Evolutionary conservation across 176 grass and related monocot genomes (phyloP).

Genomic region (Musa troglodytarum): DNA sequence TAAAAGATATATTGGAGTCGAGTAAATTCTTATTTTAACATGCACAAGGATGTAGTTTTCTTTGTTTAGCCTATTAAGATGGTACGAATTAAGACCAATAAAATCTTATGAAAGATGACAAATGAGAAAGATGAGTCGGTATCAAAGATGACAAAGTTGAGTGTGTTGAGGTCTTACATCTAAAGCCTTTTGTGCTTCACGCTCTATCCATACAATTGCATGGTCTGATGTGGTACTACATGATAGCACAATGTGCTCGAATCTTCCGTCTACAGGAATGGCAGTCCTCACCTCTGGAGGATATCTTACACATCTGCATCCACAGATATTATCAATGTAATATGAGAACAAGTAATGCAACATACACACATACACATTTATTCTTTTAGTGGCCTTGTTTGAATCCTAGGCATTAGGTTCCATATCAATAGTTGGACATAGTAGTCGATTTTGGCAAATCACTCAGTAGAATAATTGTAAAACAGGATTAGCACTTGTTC

Average conservation of each 20-base stretch:
- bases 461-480: too few species aligned
- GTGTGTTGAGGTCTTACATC: constrained; percentile 30
- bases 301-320: constrained; percentile 73
- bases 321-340: background rate
- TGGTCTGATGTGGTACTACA: constrained; percentile 92
- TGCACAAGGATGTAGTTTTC: too few species aligned
- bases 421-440: too few species aligned
- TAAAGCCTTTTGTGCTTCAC: constrained; percentile 65
- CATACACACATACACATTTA: too few species aligned
- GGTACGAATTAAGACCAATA: too few species aligned
- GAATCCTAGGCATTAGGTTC: too few species aligned
- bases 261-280: constrained; percentile 88
- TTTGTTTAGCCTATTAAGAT: too few species aligned
- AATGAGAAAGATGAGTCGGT: background rate
- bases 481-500: too few species aligned
- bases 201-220: constrained; percentile 79
- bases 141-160: background rate
- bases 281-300: constrained; percentile 85
- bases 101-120: background rate
- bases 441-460: too few species aligned
- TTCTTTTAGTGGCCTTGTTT: too few species aligned
- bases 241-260: constrained; percentile 94
- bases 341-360: background rate
- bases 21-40: too few species aligned
- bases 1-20: too few species aligned